Evolutionary conservation across 2,329 filamentous ascomycete genomes (phyloP), one percentile per base, ranked within the genome.

Genomic region (Sclerotinia trifoliorum): DNA sequence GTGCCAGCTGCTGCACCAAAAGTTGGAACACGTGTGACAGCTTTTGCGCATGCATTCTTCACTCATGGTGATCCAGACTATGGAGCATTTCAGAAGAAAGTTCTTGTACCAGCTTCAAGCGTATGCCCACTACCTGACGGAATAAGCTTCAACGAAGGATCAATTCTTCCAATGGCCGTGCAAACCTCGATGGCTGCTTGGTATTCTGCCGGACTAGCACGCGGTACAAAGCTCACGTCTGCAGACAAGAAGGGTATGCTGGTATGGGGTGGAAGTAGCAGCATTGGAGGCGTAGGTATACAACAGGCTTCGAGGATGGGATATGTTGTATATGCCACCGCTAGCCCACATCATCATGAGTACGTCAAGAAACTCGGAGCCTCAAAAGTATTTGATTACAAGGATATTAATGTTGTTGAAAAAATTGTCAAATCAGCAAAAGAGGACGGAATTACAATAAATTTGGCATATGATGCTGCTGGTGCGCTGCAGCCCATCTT

Each of bases 231-330:
- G 24, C 49, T 55, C 3, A 48, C 49, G 17, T 17, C 66, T 52
- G 35, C 52, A 0, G 66, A 70, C 4, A 71, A 68, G 48, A 69
- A 69, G 19, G 67, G 58, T 15, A 19, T 79, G 17, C 60, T 80
- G 65, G 68, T 76, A 46, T 74, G 72, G 62, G 73, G 72, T 21
- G 74, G 67, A 5, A 68, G 68, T 19, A 70, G 69, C 11, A 71
- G 70, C 35, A 64, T 73, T 55, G 73, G 73, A 17, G 61, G 51
- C 8, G 77, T 74, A 3, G 81, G 80, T 0, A 80, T 83, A 55
- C 82, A 84, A 68, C 73, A 83, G 5, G 81, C 80, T 0, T 76
- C 73, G 0, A 77, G 76, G 0, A 74, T 79, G 17, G 81, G 81
- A 5, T 78, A 80, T 64, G 77, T 78, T 32, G 80, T 83, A 13